Conservation (phyloP, 2,329 filamentous ascomycete genomes). For the Ascochyta koolunga region DNA sequence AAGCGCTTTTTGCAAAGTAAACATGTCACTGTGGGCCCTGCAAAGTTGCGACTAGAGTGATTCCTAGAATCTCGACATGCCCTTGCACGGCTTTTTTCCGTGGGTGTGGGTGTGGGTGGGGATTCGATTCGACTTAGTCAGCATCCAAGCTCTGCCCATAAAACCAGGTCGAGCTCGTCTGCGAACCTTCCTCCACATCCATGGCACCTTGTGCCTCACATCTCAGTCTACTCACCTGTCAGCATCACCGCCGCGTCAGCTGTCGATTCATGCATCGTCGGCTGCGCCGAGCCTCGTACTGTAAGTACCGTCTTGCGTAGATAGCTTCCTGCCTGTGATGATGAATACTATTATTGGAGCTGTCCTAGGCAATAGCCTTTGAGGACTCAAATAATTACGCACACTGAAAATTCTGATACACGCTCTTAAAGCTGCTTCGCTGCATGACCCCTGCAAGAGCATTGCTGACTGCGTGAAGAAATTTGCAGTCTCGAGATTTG, state of each 20-base stretch:
- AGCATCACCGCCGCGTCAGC: slow-evolving; percentile 1
- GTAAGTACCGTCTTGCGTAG: slow-evolving; percentile 21
- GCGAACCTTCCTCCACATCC: not conserved
- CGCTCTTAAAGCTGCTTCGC: slow-evolving; percentile 24
- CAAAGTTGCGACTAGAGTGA: too few species aligned
- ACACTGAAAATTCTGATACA: slow-evolving; percentile 51
- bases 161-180: slow-evolving; percentile 1
- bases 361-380: slow-evolving; percentile 65
- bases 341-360: slow-evolving; percentile 76
- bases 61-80: too few species aligned
- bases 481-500: slow-evolving; percentile 8
- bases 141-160: not conserved
- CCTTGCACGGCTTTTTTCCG: too few species aligned
- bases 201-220: slow-evolving; percentile 1
- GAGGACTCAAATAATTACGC: slow-evolving; percentile 57
- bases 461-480: slow-evolving; percentile 28
- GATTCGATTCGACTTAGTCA: not conserved
- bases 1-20: too few species aligned
- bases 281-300: slow-evolving; percentile 2
- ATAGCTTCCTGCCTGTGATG: slow-evolving; percentile 47
- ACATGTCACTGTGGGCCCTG: too few species aligned
- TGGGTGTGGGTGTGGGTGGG: too few species aligned
- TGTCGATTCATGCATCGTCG: slow-evolving; percentile 10
- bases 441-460: slow-evolving; percentile 5
- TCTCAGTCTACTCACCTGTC: not conserved